Evolutionary conservation across 108 stramenopile genomes (phyloP), one percentile per base, ranked within the genome.

Genomic region (Cyclotella atomus): DNA sequence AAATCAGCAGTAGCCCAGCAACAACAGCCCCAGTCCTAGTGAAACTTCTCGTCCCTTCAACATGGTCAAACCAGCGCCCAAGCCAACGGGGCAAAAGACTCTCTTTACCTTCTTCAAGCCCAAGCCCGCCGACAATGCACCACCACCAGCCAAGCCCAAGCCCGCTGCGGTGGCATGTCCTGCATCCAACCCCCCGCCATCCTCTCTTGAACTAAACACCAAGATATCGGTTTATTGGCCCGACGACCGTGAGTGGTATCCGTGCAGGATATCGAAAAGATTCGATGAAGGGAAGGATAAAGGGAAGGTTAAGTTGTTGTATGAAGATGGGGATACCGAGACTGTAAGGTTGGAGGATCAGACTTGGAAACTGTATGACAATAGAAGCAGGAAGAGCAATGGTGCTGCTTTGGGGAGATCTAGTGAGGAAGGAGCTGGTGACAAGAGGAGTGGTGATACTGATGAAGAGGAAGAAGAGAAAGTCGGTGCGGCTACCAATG

Each of bases 241-340:
- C 12, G 38, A 41, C 6, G 38, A 41, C 12, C 9, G 76, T 14
- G 70, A 75, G 20, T 68, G 72, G 28, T 81, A 81, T 41, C 73
- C 73, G 15, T 75, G 62, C 28, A 44, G 35, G 21, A 50, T 69
- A n/a, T n/a, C n/a, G n/a, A n/a, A n/a, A n/a, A n/a, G n/a, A n/a
- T n/a, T n/a, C n/a, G n/a, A n/a, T 35, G 46, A 45, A 30, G 57
- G 29, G 59, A 17, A 54, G 36, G 3, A 0, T 16, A 1, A 9
- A 60, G 8, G 20, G 32, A 17, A 24, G 43, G 36, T 55, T 60
- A 41, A 25, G 19, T 30, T 76, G 24, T 35, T 27, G 23, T 79
- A 79, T 60, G 78, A 79, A 16, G 78, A 79, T 41, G 78, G 78
- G 4, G 71, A 73, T 35, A 32, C 44, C 21, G 78, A 79, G 53